Percentiles rank a stretch among this genome's conserved stretches.
phyloP scores from a whole-genome alignment of 257 asterid genomes.

The Fraxinus americana region DNA sequence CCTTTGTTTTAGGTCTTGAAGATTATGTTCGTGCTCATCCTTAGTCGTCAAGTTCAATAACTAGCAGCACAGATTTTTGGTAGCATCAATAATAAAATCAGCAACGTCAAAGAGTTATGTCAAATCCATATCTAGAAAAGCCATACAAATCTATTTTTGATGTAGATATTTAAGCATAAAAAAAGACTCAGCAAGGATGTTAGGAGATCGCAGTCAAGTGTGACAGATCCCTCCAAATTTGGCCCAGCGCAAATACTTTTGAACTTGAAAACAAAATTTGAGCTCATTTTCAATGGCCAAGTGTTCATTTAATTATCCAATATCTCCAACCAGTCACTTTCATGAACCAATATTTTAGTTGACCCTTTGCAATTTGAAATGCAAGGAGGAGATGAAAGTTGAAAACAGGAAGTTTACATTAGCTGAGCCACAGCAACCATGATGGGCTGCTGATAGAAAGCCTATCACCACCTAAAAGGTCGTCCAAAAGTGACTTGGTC shows the following conservation, averaged over 20 bases:
- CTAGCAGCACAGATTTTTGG: no score
- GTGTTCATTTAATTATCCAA: slow-evolving; percentile 13
- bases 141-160: background rate
- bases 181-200: background rate
- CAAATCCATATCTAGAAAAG: background rate
- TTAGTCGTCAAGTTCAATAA: no score
- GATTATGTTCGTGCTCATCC: no score
- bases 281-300: slow-evolving; percentile 26
- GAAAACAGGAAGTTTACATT: slow-evolving; percentile 29
- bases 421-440: slow-evolving; percentile 4
- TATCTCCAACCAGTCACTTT: slow-evolving; percentile 21
- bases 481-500: slow-evolving; percentile 24
- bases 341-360: slow-evolving; percentile 19
- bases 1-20: no score
- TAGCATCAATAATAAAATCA: no score
- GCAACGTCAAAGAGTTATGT: background rate
- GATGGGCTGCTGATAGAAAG: slow-evolving; percentile 22
- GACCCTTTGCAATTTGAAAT: background rate
- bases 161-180: background rate
- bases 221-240: background rate
- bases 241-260: background rate
- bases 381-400: background rate
- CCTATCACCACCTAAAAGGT: background rate
- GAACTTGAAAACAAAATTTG: slow-evolving; percentile 20
- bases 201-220: background rate